Base-by-base conservation (phyloP, 2,329 filamentous ascomycete genomes). In the Colletotrichum incanum region DNA sequence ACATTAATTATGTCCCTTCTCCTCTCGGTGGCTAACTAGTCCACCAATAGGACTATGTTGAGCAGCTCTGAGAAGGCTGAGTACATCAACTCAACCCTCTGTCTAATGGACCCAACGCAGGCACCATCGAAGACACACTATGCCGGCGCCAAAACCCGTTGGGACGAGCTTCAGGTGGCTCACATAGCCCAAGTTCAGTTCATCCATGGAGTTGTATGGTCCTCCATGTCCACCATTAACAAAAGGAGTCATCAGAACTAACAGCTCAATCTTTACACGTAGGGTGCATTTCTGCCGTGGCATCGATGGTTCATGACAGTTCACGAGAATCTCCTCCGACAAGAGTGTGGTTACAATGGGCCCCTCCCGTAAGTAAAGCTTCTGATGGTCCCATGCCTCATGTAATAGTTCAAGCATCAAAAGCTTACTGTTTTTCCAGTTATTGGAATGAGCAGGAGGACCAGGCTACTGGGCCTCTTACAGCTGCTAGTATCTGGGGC, bases 201-300 rank as follows among this genome's bases (percentile, higher is more conserved):
- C 31, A 60, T 72, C 3, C 71, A 73, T 69, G 31, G 18, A 18
- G 67, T 72, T n/a, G 71, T 73, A 67, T 49, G 71, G 20, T 4
- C 11, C 14, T 16, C 20, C 7, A 2, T 34, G 23, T 23, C 12
- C 9, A 7, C 11, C 1, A 8, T 1, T 7, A 55, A 11, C 20
- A 31, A 31, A 5, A 5, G 3, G 9, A 55, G 5, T 3, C 11
- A 16, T 23, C 6, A 16, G 11, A 34, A 37, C 31, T 55, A 23
- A 55, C 5, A 6, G 14, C 34, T 37, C 7, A 1, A 9, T n/a
- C 20, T 23, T 7, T 23, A 4, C 26, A 23, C 16, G 23, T 1
- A 73, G 71, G 71, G 71, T 16, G 47, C 61, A 4, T 83, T 83
- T 71, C 77, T 83, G 39, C 80, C 81, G 0, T 83, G 78, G 76